A percentile compares a stretch with the other conserved stretches of the same genome.
phyloP scores from a whole-genome alignment of 2,329 filamentous ascomycete genomes.

The Pleomassaria siparia region DNA sequence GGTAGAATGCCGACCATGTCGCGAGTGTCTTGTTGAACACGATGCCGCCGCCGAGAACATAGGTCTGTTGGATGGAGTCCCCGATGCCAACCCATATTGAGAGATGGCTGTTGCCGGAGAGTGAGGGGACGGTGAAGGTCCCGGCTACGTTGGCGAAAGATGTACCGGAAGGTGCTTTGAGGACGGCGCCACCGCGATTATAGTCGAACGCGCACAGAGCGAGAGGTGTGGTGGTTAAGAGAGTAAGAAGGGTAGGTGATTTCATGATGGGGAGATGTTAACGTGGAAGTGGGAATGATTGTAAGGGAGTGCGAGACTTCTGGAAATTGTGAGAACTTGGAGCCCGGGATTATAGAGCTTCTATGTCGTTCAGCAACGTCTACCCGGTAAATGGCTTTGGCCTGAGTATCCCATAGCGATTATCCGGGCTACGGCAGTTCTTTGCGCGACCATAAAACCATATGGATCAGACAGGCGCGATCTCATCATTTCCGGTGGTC shows the following conservation, averaged over 20 bases:
- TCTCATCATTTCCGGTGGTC: not conserved
- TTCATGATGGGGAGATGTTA: constrained; percentile 17
- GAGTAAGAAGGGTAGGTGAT: constrained; percentile 8
- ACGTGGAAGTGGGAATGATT: constrained; percentile 7
- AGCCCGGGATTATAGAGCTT: constrained; percentile 8
- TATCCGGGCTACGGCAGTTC: not conserved
- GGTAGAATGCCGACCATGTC: constrained; percentile 24
- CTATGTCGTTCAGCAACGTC: constrained; percentile 12
- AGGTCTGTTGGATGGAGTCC: constrained; percentile 20
- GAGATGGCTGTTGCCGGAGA: constrained; percentile 21
- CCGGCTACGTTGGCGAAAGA: constrained; percentile 24
- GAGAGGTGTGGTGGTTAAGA: constrained; percentile 14
- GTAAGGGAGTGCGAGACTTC: constrained; percentile 13
- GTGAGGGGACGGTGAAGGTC: constrained; percentile 24
- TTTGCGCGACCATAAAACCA: not conserved
- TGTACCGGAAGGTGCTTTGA: constrained; percentile 27
- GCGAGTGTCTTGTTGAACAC: constrained; percentile 21
- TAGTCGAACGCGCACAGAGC: constrained; percentile 30
- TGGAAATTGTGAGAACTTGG: not conserved
- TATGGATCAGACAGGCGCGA: not conserved
- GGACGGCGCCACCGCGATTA: constrained; percentile 25
- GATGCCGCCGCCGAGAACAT: constrained; percentile 26
- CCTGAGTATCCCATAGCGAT: not conserved
- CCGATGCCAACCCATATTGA: constrained; percentile 31
- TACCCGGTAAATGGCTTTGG: constrained; percentile 10